These are phyloP conservation scores for Mrakiaceae sp. DNA, from an alignment of 1,284 basidiomycete species.

Conservation along the genomic window DNA sequence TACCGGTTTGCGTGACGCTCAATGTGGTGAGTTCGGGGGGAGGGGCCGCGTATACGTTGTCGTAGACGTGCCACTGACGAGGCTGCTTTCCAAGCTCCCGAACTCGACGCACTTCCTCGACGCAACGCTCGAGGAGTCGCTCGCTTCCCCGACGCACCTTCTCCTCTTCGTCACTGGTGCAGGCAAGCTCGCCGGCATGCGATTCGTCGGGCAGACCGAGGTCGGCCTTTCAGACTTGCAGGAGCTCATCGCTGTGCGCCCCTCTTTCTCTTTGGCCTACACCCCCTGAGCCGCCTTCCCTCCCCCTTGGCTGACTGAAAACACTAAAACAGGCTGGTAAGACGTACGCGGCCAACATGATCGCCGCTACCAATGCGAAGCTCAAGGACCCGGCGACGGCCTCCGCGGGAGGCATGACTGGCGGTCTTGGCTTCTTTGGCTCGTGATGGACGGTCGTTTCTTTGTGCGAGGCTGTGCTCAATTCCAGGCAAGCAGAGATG, in stretches of 20 bases:
- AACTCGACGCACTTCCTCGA: constrained; percentile 51
- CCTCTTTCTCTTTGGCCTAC: neutral
- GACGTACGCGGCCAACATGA: constrained; percentile 8
- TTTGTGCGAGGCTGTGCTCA: no score
- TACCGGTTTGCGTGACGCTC: constrained; percentile 63
- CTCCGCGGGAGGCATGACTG: neutral
- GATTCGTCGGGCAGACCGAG: constrained; percentile 8
- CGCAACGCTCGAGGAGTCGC: constrained; percentile 53
- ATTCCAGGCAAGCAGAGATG: no score
- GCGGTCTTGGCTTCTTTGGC: constrained; percentile 13
- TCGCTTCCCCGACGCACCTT: constrained; percentile 42
- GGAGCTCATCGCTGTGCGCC: constrained; percentile 8
- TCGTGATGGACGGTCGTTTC: neutral
- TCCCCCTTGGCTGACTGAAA: neutral
- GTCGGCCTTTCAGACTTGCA: constrained; percentile 3
- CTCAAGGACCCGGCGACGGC: neutral
- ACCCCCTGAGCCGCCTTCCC: neutral
- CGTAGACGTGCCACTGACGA: no score
- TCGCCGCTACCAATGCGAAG: constrained; percentile 8
- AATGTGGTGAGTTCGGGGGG: constrained; percentile 48
- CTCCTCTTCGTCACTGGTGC: constrained; percentile 46
- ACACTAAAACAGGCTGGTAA: constrained; percentile 6
- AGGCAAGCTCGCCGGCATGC: constrained; percentile 3
- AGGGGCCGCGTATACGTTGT: no score
- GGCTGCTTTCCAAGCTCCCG: constrained; percentile 36